Conservation (phyloP, 352 stramenopile genomes). For the Vaucheria bursata region DNA sequence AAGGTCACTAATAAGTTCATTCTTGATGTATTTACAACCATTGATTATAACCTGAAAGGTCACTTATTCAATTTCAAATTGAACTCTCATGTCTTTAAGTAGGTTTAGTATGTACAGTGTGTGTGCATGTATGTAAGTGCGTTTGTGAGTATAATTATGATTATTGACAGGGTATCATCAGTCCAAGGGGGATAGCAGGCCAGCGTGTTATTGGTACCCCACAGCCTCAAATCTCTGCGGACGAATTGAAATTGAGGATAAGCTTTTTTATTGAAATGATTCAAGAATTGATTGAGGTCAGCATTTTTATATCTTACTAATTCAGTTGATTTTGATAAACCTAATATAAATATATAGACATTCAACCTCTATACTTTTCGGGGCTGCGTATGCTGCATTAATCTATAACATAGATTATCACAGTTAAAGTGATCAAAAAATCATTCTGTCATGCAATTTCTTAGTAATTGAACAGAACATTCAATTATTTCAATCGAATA, state of each 20-base stretch:
- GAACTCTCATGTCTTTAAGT: background rate
- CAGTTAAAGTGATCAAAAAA: too few species aligned
- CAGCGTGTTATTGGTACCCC: background rate
- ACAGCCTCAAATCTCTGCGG: slow-evolving; percentile 20
- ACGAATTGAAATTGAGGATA: slow-evolving; percentile 33
- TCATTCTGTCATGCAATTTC: too few species aligned
- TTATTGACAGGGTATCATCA: background rate
- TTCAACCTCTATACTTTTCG: background rate
- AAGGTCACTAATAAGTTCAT: background rate
- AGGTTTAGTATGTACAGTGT: background rate
- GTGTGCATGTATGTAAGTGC: background rate
- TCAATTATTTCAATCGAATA: too few species aligned
- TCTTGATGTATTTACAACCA: background rate
- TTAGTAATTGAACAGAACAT: too few species aligned
- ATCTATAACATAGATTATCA: too few species aligned
- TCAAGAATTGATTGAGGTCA: background rate
- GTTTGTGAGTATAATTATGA: background rate
- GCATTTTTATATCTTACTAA: background rate
- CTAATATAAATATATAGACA: background rate
- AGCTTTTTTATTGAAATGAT: slow-evolving; percentile 28
- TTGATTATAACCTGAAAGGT: background rate
- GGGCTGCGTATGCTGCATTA: background rate
- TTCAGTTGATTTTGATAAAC: slow-evolving; percentile 2
- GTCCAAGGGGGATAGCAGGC: background rate
- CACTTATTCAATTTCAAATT: background rate